Evolutionary conservation across 805 yeast genomes (phyloP), one percentile per base, ranked within the genome.

Genomic region (Hyphopichia homilentoma): DNA sequence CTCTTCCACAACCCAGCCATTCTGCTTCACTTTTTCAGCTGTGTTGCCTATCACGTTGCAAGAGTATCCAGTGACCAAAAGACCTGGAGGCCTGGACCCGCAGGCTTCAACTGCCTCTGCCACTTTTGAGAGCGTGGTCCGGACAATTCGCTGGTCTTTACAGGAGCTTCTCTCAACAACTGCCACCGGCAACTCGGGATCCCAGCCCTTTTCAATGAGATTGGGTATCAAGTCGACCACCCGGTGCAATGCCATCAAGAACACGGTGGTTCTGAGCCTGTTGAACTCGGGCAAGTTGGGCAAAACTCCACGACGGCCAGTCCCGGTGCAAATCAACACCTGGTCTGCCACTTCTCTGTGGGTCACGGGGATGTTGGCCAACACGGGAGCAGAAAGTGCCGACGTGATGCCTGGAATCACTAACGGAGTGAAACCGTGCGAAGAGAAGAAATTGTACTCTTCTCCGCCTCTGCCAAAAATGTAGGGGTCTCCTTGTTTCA

Each of bases 381-480:
- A 70, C 11, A 86, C 80, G 0, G 96, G 88, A 0, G 96, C 89
- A 0, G 95, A 84, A 29, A 90, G 68, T 0, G 97, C 94, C 3
- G 96, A 85, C 4, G 95, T 80, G 33, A 90, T 70, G 2, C 97
- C 97, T 0, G 97, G 90, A 7, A 90, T 51, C 2, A 90, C 96
- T 4, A 55, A 46, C 11, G 96, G 95, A 13, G 55, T 66, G 46
- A 50, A 86, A 0, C 95, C 96, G 46, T 81, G 73, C 15, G 66
- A 47, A 18, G 68, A 49, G 57, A 90, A 90, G 52, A 68, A 89
- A 7, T 75, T 47, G 53, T 57, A 85, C 50, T 90, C 97, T 60
- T 90, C 97, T 25, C 96, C 96, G 27, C 97, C 97, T 41, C 97
- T 77, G 3, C 97, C 97, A 54, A 86, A 90, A 20, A 90, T 84